phyloP scores from a whole-genome alignment of 1,139 yeast species.

The Arxiozyma telluris region DNA sequence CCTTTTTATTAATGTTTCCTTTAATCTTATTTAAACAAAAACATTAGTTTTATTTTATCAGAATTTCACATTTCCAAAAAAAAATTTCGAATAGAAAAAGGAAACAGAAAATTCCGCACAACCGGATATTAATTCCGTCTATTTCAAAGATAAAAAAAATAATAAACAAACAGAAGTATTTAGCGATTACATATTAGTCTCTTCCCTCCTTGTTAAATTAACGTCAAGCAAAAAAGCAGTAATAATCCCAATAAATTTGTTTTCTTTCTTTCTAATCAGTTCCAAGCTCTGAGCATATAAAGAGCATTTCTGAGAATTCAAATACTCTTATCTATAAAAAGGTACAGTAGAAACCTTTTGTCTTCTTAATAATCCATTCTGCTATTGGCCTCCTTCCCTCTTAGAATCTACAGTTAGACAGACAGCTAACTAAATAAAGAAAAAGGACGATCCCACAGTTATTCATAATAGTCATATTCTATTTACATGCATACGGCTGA shows the following conservation, averaged over 20 bases:
- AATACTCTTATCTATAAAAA: no score
- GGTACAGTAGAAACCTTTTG: no score
- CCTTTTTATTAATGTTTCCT: no score
- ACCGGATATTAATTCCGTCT: not conserved
- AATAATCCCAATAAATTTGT: not conserved
- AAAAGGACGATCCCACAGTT: not conserved
- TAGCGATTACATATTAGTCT: not conserved
- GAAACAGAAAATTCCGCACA: not conserved
- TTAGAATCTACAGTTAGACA: not conserved
- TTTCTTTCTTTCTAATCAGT: not conserved
- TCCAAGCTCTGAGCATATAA: not conserved
- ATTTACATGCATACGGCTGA: slow-evolving; percentile 50
- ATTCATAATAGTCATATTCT: not conserved
- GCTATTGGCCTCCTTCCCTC: not conserved
- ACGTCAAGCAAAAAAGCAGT: not conserved
- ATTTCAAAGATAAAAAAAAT: not conserved
- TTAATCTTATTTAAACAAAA: no score
- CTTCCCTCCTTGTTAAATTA: not conserved
- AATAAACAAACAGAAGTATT: not conserved
- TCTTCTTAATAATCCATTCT: not conserved
- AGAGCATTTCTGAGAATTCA: no score
- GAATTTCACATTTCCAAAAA: not conserved
- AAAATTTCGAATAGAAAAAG: no score
- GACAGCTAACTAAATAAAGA: not conserved
- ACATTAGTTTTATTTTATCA: no score